phyloP scores from a whole-genome alignment of 495 filamentous ascomycete genomes.

The Xylaria acuta region DNA sequence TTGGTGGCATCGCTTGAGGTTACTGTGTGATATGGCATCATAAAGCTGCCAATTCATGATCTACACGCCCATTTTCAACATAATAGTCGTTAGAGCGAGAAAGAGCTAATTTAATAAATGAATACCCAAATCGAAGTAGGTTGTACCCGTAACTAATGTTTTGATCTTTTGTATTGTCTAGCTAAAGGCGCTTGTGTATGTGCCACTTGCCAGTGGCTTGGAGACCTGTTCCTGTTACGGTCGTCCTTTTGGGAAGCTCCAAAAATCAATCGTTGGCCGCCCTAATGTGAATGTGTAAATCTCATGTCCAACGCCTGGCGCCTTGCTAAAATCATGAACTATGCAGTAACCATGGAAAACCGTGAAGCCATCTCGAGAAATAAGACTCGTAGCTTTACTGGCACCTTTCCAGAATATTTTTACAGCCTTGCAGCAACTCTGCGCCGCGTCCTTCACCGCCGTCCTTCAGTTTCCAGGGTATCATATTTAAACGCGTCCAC shows the following conservation, averaged over 20 bases:
- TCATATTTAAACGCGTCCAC: conserved; percentile 35
- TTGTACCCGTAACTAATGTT: not conserved
- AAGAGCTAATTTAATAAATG: conserved; percentile 1
- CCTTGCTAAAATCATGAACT: conserved; percentile 44
- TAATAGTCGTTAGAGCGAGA: not conserved
- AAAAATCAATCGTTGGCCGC: conserved; percentile 26
- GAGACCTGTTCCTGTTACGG: conserved; percentile 2
- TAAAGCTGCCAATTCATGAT: not conserved
- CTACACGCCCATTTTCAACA: conserved; percentile 1
- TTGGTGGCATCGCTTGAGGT: conserved; percentile 27
- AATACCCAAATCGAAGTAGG: not conserved
- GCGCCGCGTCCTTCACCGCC: too few relatives aligned
- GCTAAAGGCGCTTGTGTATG: conserved; percentile 8
- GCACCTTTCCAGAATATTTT: conserved; percentile 24
- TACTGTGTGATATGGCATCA: conserved; percentile 21
- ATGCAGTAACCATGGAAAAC: conserved; percentile 29
- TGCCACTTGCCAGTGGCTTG: conserved; percentile 6
- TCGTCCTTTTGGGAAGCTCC: conserved; percentile 12
- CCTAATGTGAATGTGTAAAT: conserved; percentile 27
- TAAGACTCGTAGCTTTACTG: conserved; percentile 11
- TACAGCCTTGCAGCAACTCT: conserved; percentile 26
- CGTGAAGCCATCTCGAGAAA: conserved; percentile 10
- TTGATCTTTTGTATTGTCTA: conserved; percentile 22
- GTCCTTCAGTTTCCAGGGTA: conserved; percentile 32
- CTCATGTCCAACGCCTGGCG: conserved; percentile 37